Conservation (phyloP, 2,329 filamentous ascomycete genomes). For the Paraphaeosphaeria sporulosa region DNA sequence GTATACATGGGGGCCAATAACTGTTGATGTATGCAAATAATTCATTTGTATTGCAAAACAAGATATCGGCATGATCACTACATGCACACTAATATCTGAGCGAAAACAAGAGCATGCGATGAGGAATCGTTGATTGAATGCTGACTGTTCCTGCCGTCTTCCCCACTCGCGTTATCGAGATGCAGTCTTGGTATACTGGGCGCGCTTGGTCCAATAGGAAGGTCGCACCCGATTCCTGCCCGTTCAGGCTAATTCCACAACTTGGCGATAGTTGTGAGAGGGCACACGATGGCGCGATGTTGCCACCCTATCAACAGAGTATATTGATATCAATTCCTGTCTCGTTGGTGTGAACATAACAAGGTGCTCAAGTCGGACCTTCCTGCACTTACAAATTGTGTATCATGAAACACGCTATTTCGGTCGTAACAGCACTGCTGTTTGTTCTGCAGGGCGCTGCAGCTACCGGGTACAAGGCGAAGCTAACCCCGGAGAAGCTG, state of each 20-base stretch:
- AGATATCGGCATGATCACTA: too few relatives aligned
- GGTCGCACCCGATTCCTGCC: constrained; percentile 4
- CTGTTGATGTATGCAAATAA: too few relatives aligned
- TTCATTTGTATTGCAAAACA: too few relatives aligned
- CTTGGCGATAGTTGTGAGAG: constrained; percentile 1
- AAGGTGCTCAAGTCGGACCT: background rate
- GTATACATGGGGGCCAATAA: too few relatives aligned
- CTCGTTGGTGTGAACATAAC: background rate
- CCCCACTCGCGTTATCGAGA: background rate
- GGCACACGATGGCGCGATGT: background rate
- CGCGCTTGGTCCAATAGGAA: constrained; percentile 13
- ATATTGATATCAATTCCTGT: background rate
- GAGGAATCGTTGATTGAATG: background rate
- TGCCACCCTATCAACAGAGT: background rate
- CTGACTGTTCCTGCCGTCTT: background rate
- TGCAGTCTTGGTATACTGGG: constrained; percentile 4
- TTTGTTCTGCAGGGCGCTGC: background rate
- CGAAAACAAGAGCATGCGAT: background rate
- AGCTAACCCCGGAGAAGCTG: background rate
- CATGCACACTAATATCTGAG: too few relatives aligned
- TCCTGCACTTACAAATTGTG: background rate
- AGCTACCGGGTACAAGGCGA: background rate
- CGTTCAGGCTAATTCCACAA: constrained; percentile 7
- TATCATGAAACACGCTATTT: background rate
- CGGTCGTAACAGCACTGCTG: background rate